Evolutionary conservation across 805 yeast genomes (phyloP), one percentile per base, ranked within the genome.

Genomic region (Clavispora carvajalis): DNA sequence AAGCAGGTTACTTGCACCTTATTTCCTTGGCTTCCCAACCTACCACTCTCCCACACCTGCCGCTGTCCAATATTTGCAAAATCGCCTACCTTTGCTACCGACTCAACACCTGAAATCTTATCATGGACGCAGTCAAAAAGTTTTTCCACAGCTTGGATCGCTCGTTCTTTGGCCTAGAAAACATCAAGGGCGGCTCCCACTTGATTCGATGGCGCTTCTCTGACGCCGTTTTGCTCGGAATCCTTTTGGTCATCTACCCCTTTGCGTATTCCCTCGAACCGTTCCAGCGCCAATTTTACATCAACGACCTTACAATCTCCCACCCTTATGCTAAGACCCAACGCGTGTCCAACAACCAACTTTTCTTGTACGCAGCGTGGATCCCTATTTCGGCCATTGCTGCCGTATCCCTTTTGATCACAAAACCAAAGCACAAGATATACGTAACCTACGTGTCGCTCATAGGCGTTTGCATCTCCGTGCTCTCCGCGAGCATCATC

Each of bases 301-400:
- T 90, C 40, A 79, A 80, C 55, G 96, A 91, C 63, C 58, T 80
- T 31, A 76, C 91, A 0, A 77, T 91, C 29, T 78, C 81, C 38
- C 95, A 87, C 60, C 96, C 97, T 1, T 80, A 75, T 58, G 84
- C 95, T 0, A 78, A 76, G 36, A 71, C 65, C 13, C 95, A 91
- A 61, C 71, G 85, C 18, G 95, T 91, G 3, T 68, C 82, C 7
- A 77, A 65, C 29, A 47, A 60, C n/a, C 59, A 67, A 51, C 70
- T 88, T 41, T 62, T 83, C 12, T 49, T 77, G n/a, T 73, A 75
- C 52, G 68, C 80, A n/a, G 55, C 69, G 5, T 55, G 75, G 44
- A 57, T 75, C 2, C 91, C 93, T 7, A 40, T 66, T 1, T 38
- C 56, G 6, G 52, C 64, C 2, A 69, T 83, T 6, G 44, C 63